Evolutionary conservation across 163 green algal species (phyloP).

Genomic region (Scenedesmus sp.): DNA sequence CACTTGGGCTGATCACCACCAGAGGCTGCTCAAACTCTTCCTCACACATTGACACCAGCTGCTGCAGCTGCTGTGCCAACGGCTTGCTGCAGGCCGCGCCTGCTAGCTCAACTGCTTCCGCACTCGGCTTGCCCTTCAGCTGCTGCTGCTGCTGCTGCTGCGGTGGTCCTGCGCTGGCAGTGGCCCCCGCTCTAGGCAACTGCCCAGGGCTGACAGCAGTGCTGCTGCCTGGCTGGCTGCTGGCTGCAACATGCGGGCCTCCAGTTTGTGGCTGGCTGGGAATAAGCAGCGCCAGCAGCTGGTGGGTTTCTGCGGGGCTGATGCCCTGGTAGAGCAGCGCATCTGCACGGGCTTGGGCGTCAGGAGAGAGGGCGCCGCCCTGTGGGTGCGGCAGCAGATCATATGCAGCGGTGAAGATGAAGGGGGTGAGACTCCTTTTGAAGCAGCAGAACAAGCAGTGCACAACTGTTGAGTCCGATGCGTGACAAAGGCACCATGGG

Average conservation of each 20-base stretch:
- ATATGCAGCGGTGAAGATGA: too few species aligned
- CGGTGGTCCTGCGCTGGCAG: neutral
- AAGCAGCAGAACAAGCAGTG: too few species aligned
- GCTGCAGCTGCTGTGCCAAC: conserved; percentile 36
- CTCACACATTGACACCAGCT: neutral
- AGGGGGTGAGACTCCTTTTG: too few species aligned
- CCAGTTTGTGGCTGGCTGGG: neutral
- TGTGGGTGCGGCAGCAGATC: neutral
- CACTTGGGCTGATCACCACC: conserved; percentile 13
- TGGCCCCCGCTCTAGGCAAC: neutral
- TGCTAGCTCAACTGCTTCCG: neutral
- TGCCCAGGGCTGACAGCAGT: neutral
- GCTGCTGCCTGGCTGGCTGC: neutral
- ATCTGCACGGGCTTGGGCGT: neutral
- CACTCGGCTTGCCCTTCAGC: neutral
- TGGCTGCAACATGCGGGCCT: neutral
- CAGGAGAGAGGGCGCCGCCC: neutral
- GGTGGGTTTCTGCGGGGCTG: neutral
- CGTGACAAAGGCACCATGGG: too few species aligned
- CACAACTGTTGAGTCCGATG: too few species aligned
- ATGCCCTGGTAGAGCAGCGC: conserved; percentile 13
- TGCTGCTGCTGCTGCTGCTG: too few species aligned
- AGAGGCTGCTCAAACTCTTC: conserved; percentile 29
- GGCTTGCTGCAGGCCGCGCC: conserved; percentile 1
- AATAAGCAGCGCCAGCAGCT: conserved; percentile 34